These are phyloP conservation scores for Cinnamomum micranthum DNA, from an alignment of 164 flowering plant species.

Conservation along the genomic window DNA sequence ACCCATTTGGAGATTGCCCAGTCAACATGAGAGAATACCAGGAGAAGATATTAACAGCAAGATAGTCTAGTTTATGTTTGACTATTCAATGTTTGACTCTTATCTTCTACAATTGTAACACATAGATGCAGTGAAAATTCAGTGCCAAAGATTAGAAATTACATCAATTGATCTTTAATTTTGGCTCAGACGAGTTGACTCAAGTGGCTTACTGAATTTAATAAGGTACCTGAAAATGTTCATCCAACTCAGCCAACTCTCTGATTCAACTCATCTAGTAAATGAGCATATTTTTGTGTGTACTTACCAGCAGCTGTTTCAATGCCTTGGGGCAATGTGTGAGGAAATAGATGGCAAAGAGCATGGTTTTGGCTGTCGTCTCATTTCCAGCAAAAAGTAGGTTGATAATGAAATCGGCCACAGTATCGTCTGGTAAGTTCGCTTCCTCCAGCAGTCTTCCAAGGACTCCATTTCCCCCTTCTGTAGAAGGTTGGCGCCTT, in stretches of 20 bases:
- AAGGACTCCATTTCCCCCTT: conserved; percentile 47
- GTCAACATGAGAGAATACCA: too few species aligned
- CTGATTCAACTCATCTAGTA: too few species aligned
- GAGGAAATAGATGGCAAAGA: conserved; percentile 75
- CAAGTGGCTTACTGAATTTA: too few species aligned
- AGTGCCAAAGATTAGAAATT: too few species aligned
- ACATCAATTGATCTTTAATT: neutral
- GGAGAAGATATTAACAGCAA: too few species aligned
- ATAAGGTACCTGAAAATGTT: too few species aligned
- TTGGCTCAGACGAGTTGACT: neutral
- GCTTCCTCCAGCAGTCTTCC: conserved; percentile 70
- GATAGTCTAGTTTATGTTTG: too few species aligned
- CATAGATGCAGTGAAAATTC: too few species aligned
- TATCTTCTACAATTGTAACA: too few species aligned
- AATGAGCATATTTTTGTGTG: neutral
- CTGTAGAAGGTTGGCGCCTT: conserved; percentile 16
- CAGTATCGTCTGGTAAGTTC: conserved; percentile 52
- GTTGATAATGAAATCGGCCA: conserved; percentile 84
- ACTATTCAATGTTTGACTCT: too few species aligned
- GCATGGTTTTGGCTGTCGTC: conserved; percentile 87
- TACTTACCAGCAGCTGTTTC: conserved; percentile 51
- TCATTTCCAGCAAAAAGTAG: conserved; percentile 91
- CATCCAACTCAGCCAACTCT: too few species aligned
- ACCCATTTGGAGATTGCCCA: too few species aligned
- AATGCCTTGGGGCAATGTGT: conserved; percentile 62